Base-by-base conservation (phyloP, 2,329 filamentous ascomycete genomes). In the Didymella keratinophila region DNA sequence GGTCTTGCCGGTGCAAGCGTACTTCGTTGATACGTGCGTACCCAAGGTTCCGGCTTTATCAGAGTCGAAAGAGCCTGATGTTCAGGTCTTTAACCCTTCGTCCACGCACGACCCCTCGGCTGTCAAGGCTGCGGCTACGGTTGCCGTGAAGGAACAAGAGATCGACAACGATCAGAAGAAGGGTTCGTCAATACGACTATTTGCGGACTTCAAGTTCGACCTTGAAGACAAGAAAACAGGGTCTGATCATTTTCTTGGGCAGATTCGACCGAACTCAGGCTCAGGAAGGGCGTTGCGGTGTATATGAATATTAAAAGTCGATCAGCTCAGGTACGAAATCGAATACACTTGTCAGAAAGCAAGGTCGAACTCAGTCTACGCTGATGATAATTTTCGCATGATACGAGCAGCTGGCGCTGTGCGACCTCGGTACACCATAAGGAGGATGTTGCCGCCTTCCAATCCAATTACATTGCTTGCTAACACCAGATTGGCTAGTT, bases 1-100 rank as follows among this genome's bases (percentile, higher is more conserved):
- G 10, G 6, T 66, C 14, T 5, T 25, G 27, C 28, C 28, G 18
- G 32, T 54, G 14, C 8, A 60, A 7, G 52, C 12, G 11, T 66
- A 64, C 28, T 61, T 58, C 41, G 51, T 51, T 16, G 18, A 28
- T 42, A 36, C 49, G 11, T 10, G 21, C 16, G 3, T 30, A 4
- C 20, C n/a, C 6, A 23, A 18, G 4, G 8, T 16, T 21, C 5
- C 39, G 8, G 18, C 1, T 12, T 20, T n/a, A 3, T 14, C 12
- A 8, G 28, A 25, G 3, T 10, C 4, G 8, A 34, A 23, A 36
- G 39, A 43, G 27, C 4, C 3, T 8, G 39, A 25, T 12, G 37
- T 25, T 11, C 37, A 43, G 28, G 2, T 25, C 2, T 27, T 25
- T 18, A 41, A 25, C 5, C 4, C 14, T 3, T 20, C 6, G 3